Base-by-base conservation (phyloP, 2,329 filamentous ascomycete genomes). In the Cryphonectria nitschkei region DNA sequence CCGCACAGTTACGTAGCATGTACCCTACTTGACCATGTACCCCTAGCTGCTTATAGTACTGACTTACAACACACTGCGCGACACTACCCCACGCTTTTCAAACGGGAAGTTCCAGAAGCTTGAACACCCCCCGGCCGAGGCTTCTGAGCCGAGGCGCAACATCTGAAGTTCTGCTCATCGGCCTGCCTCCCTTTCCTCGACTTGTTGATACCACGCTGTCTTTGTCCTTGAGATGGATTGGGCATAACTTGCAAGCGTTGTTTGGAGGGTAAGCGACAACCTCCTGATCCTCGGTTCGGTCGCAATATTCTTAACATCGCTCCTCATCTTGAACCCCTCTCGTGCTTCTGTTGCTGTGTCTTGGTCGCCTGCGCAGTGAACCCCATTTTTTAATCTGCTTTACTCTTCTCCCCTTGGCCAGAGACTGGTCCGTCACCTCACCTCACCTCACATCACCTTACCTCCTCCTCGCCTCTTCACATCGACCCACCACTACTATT, bases 141-240 rank as follows among this genome's bases (percentile, higher is more conserved):
- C 54, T 19, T 32, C 22, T 50, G 54, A 58, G 54, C 54, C 54
- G 54, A 58, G 54, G 54, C 54, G 54, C 54, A 58, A 58, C 54
- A 58, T 58, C 54, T 58, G 54, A 58, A 58, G 54, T 32, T 19
- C 54, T 58, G 54, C 29, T 32, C 54, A 2, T 34, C 54, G 11
- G 54, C 19, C 7, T 50, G 54, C 54, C 29, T 32, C 14, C 29
- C 54, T 58, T 29, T 32, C 52, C n/a, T n/a, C 7, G 22, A 50
- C 46, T 3, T 50, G 2, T 54, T 54, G 9, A 56, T 56, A 29
- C 52, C n/a, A 56, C n/a, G 26, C 13, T 13, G 52, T 56, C 26
- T 29, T 50, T 50, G 46, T 50, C 19, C 7, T n/a, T n/a, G 19
- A n/a, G 22, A 7, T 26, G 22, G 46, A 8, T n/a, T 50, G 22